Conservation (phyloP, 2,329 filamentous ascomycete species). For the Curvularia eragrostidis region DNA sequence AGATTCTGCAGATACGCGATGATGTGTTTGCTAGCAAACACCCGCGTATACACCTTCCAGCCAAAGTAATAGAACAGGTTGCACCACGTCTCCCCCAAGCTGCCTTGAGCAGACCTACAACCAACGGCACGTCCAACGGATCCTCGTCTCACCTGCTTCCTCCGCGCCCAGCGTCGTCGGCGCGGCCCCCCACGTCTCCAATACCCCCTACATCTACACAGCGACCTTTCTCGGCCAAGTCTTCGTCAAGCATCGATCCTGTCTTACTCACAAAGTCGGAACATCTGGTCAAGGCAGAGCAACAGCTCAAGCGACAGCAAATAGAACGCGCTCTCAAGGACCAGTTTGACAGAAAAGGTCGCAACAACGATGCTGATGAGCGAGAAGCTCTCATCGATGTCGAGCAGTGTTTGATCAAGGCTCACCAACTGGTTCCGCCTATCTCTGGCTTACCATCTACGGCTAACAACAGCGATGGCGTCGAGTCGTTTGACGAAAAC, state of each 20-base stretch:
- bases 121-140: constrained; percentile 43
- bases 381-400: constrained; percentile 52
- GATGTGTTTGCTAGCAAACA: constrained; percentile 79
- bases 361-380: constrained; percentile 61
- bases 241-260: constrained; percentile 76
- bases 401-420: constrained; percentile 57
- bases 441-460: constrained; percentile 63
- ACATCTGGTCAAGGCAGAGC: constrained; percentile 80
- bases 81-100: constrained; percentile 43
- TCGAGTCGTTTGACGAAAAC: constrained; percentile 89
- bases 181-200: constrained; percentile 32
- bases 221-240: constrained; percentile 49
- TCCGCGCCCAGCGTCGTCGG: constrained; percentile 40
- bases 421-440: constrained; percentile 75
- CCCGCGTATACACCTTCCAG: constrained; percentile 65
- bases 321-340: constrained; percentile 80
- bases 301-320: constrained; percentile 78
- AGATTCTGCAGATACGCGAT: constrained; percentile 81
- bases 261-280: constrained; percentile 87
- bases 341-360: constrained; percentile 69
- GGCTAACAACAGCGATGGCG: constrained; percentile 69
- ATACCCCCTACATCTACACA: constrained; percentile 31
- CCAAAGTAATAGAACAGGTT: constrained; percentile 57
- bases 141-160: constrained; percentile 34
- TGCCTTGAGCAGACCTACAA: constrained; percentile 37